Base-by-base conservation (phyloP, 257 asterid genomes). In the Gentiana macrophylla region DNA sequence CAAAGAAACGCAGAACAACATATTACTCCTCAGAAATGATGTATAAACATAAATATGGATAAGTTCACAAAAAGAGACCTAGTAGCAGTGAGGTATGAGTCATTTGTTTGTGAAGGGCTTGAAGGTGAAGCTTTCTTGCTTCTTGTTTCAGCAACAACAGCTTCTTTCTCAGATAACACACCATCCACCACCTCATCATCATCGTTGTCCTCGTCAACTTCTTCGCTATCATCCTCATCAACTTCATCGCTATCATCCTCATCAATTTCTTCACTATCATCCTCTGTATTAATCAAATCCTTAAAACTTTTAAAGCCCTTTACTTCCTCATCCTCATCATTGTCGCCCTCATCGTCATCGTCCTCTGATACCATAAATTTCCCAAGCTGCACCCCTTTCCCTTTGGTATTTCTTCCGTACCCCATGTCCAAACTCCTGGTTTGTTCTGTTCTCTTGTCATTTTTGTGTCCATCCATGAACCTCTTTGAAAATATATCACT, bases 1-100 rank as follows among this genome's bases (percentile, higher is more conserved):
- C 46, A 52, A 49, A 49, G 36, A 37, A 49, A 59, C 12, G 46
- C 57, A 62, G 37, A 35, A 45, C 13, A 46, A 49, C 37, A 57
- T 57, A n/a, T 35, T 12, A 24, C 32, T 41, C 43, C 33, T 50
- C 24, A 62, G 12, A n/a, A 62, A 0, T 52, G 4, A 37, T 44
- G 11, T 36, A 51, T 15, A 3, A 8, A 11, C 1, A 62, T 1
- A 35, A 15, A 45, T 3, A 44, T n/a, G 35, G 33, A 24, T 13
- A 35, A 4, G 38, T 37, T 32, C 3, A 36, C 33, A 32, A 15
- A 32, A 34, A 7, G 11, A 37, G 60, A 86, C 97, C 98, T 83
- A 75, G 89, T 84, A 66, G 84, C 94, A 55, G 93, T 87, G 35
- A 92, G 98, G 77, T 92, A 81, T 15, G 94, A 79, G 56, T 74